These are phyloP conservation scores for Artemisia argyi DNA, from an alignment of 129 eudicot species.

Conservation along the genomic window DNA sequence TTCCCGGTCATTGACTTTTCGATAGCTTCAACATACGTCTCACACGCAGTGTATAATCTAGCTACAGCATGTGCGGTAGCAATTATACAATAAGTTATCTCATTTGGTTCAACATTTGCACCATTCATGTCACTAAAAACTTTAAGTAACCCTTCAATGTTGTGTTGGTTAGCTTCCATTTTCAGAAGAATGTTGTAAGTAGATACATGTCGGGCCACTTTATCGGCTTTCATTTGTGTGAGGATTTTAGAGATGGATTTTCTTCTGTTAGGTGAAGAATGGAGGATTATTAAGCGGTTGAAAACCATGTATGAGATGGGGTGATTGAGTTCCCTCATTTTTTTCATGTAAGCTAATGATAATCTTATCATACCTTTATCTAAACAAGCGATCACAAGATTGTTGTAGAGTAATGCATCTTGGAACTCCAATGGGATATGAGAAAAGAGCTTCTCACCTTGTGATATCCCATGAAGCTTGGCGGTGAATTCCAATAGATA, in stretches of 20 bases:
- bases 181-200: slow-evolving; percentile 84
- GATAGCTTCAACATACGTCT: slow-evolving; percentile 68
- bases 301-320: slow-evolving; percentile 85
- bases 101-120: slow-evolving; percentile 69
- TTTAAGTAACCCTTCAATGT: slow-evolving; percentile 58
- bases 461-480: slow-evolving; percentile 86
- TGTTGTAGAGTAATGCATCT: slow-evolving; percentile 80
- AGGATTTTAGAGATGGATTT: slow-evolving; percentile 75
- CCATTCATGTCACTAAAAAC: slow-evolving; percentile 76
- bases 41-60: slow-evolving; percentile 73
- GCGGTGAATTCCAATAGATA: slow-evolving; percentile 79
- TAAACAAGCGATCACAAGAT: slow-evolving; percentile 93
- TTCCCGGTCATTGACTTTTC: slow-evolving; percentile 73
- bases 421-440: slow-evolving; percentile 77
- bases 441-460: slow-evolving; percentile 80
- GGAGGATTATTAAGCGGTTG: slow-evolving; percentile 90
- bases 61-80: slow-evolving; percentile 96
- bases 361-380: slow-evolving; percentile 81
- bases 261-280: slow-evolving; percentile 67
- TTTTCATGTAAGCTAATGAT: slow-evolving; percentile 85
- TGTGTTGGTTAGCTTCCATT: slow-evolving; percentile 86
- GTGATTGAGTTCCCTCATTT: slow-evolving; percentile 81
- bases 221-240: slow-evolving; percentile 94
- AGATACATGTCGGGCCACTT: slow-evolving; percentile 77
- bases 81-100: slow-evolving; percentile 71